Evolutionary conservation across 352 stramenopile species (phyloP).

Genomic region (Phytophthora pseudosyringae): DNA sequence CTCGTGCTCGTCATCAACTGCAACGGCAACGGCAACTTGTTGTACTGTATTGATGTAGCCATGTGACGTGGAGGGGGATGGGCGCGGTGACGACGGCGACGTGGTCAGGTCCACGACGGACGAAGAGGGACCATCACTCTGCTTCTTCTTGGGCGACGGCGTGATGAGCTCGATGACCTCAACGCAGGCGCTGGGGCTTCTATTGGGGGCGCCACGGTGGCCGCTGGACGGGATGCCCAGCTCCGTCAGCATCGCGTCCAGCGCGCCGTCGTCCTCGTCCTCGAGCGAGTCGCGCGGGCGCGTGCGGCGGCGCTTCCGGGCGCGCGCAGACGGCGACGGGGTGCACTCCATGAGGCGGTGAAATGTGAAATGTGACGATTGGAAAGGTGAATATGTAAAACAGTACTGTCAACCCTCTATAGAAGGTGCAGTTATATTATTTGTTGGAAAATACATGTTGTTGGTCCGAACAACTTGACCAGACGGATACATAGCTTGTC

Average conservation of each 20-base stretch:
- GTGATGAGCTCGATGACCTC: constrained; percentile 58
- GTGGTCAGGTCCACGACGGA: constrained; percentile 56
- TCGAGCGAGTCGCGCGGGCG: constrained; percentile 29
- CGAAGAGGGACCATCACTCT: constrained; percentile 14
- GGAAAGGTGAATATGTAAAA: background rate
- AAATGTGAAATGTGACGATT: background rate
- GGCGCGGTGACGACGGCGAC: constrained; percentile 19
- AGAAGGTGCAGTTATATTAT: no score
- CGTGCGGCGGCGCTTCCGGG: constrained; percentile 6
- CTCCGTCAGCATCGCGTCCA: constrained; percentile 45
- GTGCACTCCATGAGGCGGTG: background rate
- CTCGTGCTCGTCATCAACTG: background rate
- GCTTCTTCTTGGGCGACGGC: constrained; percentile 33
- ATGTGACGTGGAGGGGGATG: constrained; percentile 8
- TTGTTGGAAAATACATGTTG: no score
- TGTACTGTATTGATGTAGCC: constrained; percentile 9
- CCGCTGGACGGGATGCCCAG: constrained; percentile 33
- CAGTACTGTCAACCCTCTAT: no score
- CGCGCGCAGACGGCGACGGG: background rate
- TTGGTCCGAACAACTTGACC: no score
- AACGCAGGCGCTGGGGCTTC: constrained; percentile 5
- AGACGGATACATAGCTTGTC: no score
- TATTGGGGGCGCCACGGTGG: constrained; percentile 14
- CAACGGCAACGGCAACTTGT: background rate
- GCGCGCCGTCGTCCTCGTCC: constrained; percentile 21